Evolutionary conservation across 768 basidiomycete species (phyloP).

Genomic region (Sutorius australiensis): DNA sequence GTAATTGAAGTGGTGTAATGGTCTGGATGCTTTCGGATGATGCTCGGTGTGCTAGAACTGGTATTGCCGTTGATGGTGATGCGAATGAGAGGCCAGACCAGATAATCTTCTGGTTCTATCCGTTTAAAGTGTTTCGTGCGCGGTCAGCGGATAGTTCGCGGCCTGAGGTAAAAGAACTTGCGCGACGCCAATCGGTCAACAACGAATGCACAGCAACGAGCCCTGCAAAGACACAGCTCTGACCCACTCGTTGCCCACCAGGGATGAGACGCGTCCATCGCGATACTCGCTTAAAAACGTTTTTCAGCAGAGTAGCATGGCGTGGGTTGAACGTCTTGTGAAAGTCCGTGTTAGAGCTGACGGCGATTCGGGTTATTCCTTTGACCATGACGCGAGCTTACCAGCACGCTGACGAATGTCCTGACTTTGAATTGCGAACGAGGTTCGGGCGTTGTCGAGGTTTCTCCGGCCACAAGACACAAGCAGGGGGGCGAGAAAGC

Average conservation of each 20-base stretch:
- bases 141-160: conserved; percentile 3
- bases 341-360: conserved; percentile 16
- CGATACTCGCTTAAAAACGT: conserved; percentile 17
- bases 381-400: conserved; percentile 12
- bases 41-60: background rate
- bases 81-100: background rate
- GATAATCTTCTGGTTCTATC: conserved; percentile 16
- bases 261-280: conserved; percentile 5
- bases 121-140: conserved; percentile 5
- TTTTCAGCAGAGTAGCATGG: conserved; percentile 15
- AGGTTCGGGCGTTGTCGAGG: conserved; percentile 26
- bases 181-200: conserved; percentile 10
- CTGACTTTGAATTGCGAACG: conserved; percentile 29
- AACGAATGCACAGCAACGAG: conserved; percentile 15
- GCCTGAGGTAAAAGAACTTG: background rate
- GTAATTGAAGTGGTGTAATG: conserved; percentile 8
- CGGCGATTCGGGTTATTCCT: conserved; percentile 10
- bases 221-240: conserved; percentile 15
- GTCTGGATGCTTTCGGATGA: conserved; percentile 3
- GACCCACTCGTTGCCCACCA: conserved; percentile 14
- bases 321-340: conserved; percentile 9
- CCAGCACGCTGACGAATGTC: conserved; percentile 17
- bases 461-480: conserved; percentile 20
- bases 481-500: conserved; percentile 24
- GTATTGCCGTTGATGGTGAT: conserved; percentile 2